Evolutionary conservation across 176 grass and related monocot species (phyloP), one percentile per base, ranked within the genome.

Genomic region (Poa annua): DNA sequence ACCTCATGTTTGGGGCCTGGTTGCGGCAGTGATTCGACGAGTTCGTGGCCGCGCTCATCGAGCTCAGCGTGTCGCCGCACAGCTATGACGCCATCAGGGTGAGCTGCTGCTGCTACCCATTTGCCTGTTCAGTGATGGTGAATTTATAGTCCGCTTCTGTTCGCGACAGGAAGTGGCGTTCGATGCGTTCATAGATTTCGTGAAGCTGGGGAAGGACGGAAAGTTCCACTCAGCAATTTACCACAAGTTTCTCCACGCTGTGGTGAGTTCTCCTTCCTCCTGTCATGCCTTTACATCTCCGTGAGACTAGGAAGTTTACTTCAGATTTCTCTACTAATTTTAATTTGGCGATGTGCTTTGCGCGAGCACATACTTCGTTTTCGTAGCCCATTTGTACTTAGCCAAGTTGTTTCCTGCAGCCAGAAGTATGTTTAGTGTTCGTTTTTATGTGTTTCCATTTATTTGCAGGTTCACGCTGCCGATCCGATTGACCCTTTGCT

Each of bases 111-210:
- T 59, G 0, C 39, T 74, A 0, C 16, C 36, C 29, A 59, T 70
- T 48, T 78, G 48, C 9, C 5, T 52, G 80, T 55, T 70, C 3
- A 56, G 36, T 22, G 24, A n/a, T n/a, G n/a, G n/a, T n/a, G n/a
- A n/a, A 34, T 7, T 66, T 53, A 24, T 13, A 57, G 3, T 71
- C 25, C 13, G 6, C 59, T 33, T 66, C 20, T 62, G 55, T 72
- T 45, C 6, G 11, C 21, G 10, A 45, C 80, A 98, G 92, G 96
- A 98, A 87, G 89, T 98, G 84, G 90, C 92, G 33, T 35, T 98
- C 73, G 92, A 98, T 64, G 85, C 91, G 16, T 85, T 98, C 41
- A 95, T 98, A 92, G 91, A 93, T 88, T 95, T 98, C 74, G 87
- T 95, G 54, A 98, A 98, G 85, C 36, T 93, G 71, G 91, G 96